phyloP scores from a whole-genome alignment of 768 basidiomycete species.

The Piloderma croceum region DNA sequence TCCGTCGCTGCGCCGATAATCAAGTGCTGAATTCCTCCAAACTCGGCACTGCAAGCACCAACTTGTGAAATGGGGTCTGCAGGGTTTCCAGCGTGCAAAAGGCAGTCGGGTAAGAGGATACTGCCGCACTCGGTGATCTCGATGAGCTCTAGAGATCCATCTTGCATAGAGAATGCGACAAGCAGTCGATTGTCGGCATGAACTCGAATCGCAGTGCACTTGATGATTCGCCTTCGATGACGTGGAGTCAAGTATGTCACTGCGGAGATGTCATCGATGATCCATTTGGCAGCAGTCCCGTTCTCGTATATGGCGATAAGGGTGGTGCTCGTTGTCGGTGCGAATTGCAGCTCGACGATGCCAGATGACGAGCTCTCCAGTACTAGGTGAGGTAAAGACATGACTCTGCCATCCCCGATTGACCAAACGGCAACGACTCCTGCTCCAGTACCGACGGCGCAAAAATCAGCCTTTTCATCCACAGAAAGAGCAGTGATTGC shows the following conservation, averaged over 20 bases:
- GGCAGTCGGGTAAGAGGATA: slow-evolving; percentile 39
- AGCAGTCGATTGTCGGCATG: slow-evolving; percentile 41
- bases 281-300: slow-evolving; percentile 54
- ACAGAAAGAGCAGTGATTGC: slow-evolving; percentile 59
- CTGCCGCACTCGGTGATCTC: slow-evolving; percentile 45
- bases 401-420: slow-evolving; percentile 36
- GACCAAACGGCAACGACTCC: slow-evolving; percentile 64
- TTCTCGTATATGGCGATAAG: slow-evolving; percentile 55
- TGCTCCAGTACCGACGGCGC: slow-evolving; percentile 66
- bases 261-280: slow-evolving; percentile 19
- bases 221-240: slow-evolving; percentile 38
- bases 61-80: slow-evolving; percentile 48
- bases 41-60: slow-evolving; percentile 46
- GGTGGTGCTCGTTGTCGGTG: slow-evolving; percentile 21
- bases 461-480: slow-evolving; percentile 52
- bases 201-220: slow-evolving; percentile 44
- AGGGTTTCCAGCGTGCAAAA: slow-evolving; percentile 54
- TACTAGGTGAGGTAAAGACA: slow-evolving; percentile 36
- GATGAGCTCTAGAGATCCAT: slow-evolving; percentile 60
- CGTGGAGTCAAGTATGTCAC: slow-evolving; percentile 40
- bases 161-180: slow-evolving; percentile 55
- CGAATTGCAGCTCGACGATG: slow-evolving; percentile 52
- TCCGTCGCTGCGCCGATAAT: slow-evolving; percentile 61
- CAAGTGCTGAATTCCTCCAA: slow-evolving; percentile 45
- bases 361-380: slow-evolving; percentile 40